These are phyloP conservation scores for Platanus orientalis DNA, from an alignment of 164 flowering plant species.

Conservation along the genomic window DNA sequence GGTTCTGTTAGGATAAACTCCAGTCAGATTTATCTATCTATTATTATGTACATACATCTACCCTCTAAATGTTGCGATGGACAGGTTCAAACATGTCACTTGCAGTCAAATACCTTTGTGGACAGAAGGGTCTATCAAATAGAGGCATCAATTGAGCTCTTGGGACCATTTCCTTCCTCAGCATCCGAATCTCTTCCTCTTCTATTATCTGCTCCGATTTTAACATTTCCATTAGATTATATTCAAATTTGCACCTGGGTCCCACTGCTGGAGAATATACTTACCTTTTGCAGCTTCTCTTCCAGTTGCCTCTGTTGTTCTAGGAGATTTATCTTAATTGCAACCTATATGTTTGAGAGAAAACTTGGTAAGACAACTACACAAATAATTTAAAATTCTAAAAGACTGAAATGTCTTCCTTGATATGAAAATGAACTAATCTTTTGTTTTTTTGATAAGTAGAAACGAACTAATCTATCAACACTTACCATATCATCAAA, in stretches of 20 bases:
- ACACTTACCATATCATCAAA: slow-evolving; percentile 57
- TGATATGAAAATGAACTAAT: neutral
- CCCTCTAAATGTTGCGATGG: too few species aligned
- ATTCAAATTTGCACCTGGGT: neutral
- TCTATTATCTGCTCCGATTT: slow-evolving; percentile 47
- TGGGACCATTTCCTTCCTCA: slow-evolving; percentile 83
- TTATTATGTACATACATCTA: too few species aligned
- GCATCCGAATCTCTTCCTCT: slow-evolving; percentile 63
- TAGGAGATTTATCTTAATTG: slow-evolving; percentile 38
- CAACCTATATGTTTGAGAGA: slow-evolving; percentile 35
- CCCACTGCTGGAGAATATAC: neutral
- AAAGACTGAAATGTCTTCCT: neutral
- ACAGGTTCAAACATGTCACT: too few species aligned
- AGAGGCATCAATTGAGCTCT: slow-evolving; percentile 82
- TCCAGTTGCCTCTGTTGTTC: slow-evolving; percentile 46
- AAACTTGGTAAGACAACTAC: neutral
- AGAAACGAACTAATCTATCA: neutral
- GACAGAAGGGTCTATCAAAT: slow-evolving; percentile 73
- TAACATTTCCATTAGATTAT: neutral
- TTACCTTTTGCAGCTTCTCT: slow-evolving; percentile 59
- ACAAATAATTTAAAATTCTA: neutral
- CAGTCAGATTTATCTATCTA: too few species aligned
- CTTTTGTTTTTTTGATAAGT: neutral
- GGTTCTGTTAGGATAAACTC: too few species aligned
- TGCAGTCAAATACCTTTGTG: slow-evolving; percentile 85